phyloP scores from a whole-genome alignment of 2,329 filamentous ascomycete genomes.

The Venturia asperata region DNA sequence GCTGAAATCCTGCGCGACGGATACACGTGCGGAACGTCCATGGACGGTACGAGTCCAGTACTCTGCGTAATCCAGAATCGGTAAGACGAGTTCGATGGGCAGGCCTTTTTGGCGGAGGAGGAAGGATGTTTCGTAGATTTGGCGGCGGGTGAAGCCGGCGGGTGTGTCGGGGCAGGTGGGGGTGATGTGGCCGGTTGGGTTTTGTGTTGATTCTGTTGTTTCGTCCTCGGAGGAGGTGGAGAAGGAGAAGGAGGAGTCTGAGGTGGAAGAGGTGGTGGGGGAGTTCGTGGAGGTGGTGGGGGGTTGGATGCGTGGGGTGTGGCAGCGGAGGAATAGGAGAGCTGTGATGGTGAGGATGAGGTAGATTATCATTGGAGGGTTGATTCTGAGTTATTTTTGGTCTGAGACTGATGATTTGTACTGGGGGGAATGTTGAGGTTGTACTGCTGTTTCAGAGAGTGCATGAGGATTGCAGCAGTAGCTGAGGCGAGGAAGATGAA shows the following conservation, averaged over 20 bases:
- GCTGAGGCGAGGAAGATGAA: too few species aligned
- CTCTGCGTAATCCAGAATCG: slow-evolving; percentile 12
- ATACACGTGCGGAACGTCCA: background rate
- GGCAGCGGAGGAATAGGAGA: background rate
- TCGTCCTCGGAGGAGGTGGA: background rate
- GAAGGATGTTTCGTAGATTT: slow-evolving; percentile 14
- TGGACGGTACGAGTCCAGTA: slow-evolving; percentile 2
- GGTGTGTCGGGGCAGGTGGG: background rate
- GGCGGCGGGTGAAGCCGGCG: background rate
- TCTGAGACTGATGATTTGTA: too few species aligned
- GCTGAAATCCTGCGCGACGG: background rate
- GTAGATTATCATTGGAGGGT: background rate
- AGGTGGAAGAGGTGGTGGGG: background rate
- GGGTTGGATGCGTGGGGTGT: background rate
- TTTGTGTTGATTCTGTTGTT: background rate
- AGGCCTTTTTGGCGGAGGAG: slow-evolving; percentile 11
- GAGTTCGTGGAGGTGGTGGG: background rate
- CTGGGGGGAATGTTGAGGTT: background rate
- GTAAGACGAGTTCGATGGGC: slow-evolving; percentile 6
- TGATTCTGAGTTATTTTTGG: background rate
- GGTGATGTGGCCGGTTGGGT: background rate
- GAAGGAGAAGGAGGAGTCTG: too few species aligned
- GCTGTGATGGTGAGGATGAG: background rate
- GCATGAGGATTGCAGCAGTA: too few species aligned
- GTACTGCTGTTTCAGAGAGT: background rate